Base-by-base conservation (phyloP, 2,329 filamentous ascomycete genomes). In the Colletotrichum salicis region DNA sequence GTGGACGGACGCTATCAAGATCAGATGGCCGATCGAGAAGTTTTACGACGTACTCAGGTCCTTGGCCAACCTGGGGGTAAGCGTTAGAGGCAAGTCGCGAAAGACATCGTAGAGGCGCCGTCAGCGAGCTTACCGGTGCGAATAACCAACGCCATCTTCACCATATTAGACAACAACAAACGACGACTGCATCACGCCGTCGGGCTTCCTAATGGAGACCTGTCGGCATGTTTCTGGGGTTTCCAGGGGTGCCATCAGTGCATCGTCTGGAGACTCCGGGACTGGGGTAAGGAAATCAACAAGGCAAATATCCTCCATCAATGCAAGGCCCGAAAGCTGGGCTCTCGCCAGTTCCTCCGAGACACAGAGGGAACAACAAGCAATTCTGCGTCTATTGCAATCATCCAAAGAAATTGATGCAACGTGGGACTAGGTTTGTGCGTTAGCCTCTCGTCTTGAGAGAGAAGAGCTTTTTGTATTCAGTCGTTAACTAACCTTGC, bases 11-110 rank as follows among this genome's bases (percentile, higher is more conserved):
- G 55, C 65, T 64, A 72, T 73, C 73, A 70, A 54, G 68, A 61
- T 69, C 63, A 70, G 73, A 74, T 67, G 71, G 52, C 73, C 71
- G 62, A 64, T 68, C 64, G 73, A 74, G 71, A 72, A 71, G 67
- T 74, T 74, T 74, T 66, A 74, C 65, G 73, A 74, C 73, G 58
- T 74, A 69, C 73, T 74, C 73, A 72, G 73, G 73, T 74, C 73
- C 61, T 68, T 64, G 60, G 71, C 73, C 73, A 74, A 74, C 70
- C 70, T 72, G 6, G 48, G 35, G 60, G 60, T 22, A 2, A 24
- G 19, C 59, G 60, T 72, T 29, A 72, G 60, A 51, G 54, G 37
- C 59, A 60, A 54, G 48, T 52, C 55, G 48, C 59, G n/a, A 48
- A 22, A 5, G 19, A 29, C 31, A 5, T 12, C 12, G 19, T 37